Conservation (phyloP, 371 early-diverging fungal genomes). For the Chytridium lagenaria region DNA sequence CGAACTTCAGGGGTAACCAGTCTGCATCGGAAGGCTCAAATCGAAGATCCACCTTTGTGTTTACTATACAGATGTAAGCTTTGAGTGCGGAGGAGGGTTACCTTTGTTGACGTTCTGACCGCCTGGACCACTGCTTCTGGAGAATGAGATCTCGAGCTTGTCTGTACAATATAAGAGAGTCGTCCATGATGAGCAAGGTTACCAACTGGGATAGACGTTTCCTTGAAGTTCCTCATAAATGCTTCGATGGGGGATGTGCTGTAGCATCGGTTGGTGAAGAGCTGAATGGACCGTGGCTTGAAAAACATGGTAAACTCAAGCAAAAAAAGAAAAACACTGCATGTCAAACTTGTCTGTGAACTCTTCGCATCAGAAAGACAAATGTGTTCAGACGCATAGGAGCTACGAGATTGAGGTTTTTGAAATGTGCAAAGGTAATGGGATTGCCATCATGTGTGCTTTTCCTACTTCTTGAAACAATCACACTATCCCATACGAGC, state of each 20-base stretch:
- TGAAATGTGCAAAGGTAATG: no score
- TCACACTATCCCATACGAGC: no score
- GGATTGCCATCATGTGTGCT: no score
- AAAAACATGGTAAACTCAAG: no score
- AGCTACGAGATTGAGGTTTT: no score
- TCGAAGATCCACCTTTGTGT: constrained; percentile 84
- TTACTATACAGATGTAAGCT: constrained; percentile 58
- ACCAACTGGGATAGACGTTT: not conserved
- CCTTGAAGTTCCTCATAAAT: not conserved
- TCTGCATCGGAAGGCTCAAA: constrained; percentile 65
- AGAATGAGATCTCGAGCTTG: constrained; percentile 44
- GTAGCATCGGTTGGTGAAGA: not conserved
- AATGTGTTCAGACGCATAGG: no score
- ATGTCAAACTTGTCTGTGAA: no score
- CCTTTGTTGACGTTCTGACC: constrained; percentile 95
- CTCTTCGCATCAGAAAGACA: no score
- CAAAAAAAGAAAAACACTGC: no score
- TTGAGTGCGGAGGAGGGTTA: constrained; percentile 19
- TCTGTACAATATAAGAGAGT: not conserved
- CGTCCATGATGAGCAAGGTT: not conserved
- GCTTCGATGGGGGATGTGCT: not conserved
- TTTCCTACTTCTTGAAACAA: no score
- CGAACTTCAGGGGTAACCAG: constrained; percentile 84
- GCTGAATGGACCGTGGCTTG: not conserved
- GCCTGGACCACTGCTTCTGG: constrained; percentile 80